Base-by-base conservation (phyloP, 441 rosid genomes). In the Syzygium malaccense region DNA sequence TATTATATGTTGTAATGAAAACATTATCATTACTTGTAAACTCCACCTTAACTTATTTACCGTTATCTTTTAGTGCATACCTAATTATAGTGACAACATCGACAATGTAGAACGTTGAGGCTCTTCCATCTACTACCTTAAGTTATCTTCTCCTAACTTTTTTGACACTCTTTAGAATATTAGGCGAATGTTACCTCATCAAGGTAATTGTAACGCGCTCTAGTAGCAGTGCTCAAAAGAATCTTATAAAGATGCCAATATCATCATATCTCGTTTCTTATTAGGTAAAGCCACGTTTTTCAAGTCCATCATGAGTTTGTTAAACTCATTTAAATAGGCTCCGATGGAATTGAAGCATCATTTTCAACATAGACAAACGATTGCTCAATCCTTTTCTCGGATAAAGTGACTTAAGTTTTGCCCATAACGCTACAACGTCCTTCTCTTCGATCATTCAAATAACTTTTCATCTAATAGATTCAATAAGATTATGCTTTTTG, bases 361-460 rank as follows among this genome's bases (percentile, higher is more conserved):
- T 37, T 71, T 71, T 26, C 48, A 71, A 71, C 48, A 33, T 33
- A 19, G 19, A 32, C 4, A 23, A 19, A 71, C 0, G 3, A 71
- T 58, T 10, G 28, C 14, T 30, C 41, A 30, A 64, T 64, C 75
- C 12, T 64, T 64, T 64, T 41, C 32, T 64, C 6, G 1, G 8
- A 64, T 30, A 30, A 64, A 64, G 41, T 30, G 41, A 64, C 75
- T 64, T 41, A 32, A 64, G 23, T 30, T 64, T 71, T 37, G 49
- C 7, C 15, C 4, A 37, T 15, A 3, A 3, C 5, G 0, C 25
- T 0, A 4, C 6, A 7, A 11, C 15, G 23, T 20, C 80, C 14
- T 37, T 71, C 49, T 71, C 28, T 41, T 71, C 8, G 7, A 37
- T 71, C 49, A 20, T 71, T 19, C 23, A 37, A 37, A 37, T 6